Conservation (phyloP, 768 basidiomycete species). For the Rhodocollybia butyracea region DNA sequence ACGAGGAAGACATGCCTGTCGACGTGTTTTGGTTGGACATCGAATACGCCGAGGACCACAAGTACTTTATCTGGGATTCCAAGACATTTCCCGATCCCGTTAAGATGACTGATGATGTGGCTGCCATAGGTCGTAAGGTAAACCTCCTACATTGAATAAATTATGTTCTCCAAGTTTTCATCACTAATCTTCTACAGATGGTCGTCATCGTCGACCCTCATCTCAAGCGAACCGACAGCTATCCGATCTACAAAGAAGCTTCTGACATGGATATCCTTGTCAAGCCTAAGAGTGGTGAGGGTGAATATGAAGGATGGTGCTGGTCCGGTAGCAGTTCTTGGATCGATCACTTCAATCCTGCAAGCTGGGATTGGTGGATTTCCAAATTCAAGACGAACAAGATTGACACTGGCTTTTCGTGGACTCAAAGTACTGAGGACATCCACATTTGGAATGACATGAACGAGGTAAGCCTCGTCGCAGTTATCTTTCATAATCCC, state of each 20-base stretch:
- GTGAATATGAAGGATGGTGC: constrained; percentile 97
- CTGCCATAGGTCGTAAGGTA: constrained; percentile 82
- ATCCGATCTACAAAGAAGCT: constrained; percentile 84
- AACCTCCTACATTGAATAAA: not conserved
- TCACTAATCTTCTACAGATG: constrained; percentile 55
- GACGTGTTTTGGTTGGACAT: constrained; percentile 98
- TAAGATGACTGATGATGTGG: constrained; percentile 89
- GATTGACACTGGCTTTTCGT: constrained; percentile 59
- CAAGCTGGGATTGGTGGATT: constrained; percentile 88
- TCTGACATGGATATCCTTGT: constrained; percentile 79
- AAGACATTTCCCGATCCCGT: constrained; percentile 93
- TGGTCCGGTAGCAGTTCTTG: constrained; percentile 96
- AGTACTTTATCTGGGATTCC: constrained; percentile 96
- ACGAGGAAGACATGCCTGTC: constrained; percentile 91
- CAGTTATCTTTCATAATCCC: not conserved
- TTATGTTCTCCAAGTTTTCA: constrained; percentile 7
- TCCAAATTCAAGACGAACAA: constrained; percentile 68
- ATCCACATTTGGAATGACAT: constrained; percentile 99
- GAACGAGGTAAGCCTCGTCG: constrained; percentile 73
- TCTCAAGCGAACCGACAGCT: constrained; percentile 75
- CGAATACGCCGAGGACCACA: constrained; percentile 90
- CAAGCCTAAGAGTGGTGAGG: constrained; percentile 74
- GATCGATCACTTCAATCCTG: constrained; percentile 96
- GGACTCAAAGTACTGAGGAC: constrained; percentile 77
- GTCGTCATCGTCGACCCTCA: constrained; percentile 98